These are phyloP conservation scores for Cyberlindnera samutprakarnensis DNA, from an alignment of 805 yeast genomes.

Conservation along the genomic window DNA sequence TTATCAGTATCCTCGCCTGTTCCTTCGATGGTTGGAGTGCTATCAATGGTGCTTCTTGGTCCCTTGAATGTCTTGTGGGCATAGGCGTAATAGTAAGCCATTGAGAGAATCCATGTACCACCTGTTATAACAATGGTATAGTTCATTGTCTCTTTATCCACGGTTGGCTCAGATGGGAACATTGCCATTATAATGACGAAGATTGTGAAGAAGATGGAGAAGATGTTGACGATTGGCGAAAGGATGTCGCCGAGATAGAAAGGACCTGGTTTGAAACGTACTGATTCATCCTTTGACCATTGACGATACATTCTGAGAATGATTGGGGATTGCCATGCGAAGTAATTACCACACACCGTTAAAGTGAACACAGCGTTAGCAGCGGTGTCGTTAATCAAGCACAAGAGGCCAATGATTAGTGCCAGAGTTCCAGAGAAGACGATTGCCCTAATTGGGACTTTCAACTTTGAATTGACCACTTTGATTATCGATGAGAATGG, in stretches of 20 bases:
- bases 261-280: slow-evolving; percentile 50
- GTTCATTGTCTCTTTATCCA: slow-evolving; percentile 42
- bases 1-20: neutral
- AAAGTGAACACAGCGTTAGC: slow-evolving; percentile 61
- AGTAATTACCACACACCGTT: slow-evolving; percentile 52
- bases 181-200: slow-evolving; percentile 47
- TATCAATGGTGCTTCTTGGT: slow-evolving; percentile 30
- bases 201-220: slow-evolving; percentile 39
- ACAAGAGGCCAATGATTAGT: slow-evolving; percentile 47
- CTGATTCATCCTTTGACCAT: slow-evolving; percentile 27
- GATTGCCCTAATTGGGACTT: slow-evolving; percentile 59
- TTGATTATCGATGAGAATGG: slow-evolving; percentile 50
- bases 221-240: slow-evolving; percentile 35
- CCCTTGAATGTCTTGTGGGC: slow-evolving; percentile 53
- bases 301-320: slow-evolving; percentile 36
- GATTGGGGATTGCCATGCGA: slow-evolving; percentile 59
- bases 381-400: slow-evolving; percentile 52
- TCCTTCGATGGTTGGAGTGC: neutral
- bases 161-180: slow-evolving; percentile 50
- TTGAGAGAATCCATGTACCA: slow-evolving; percentile 50
- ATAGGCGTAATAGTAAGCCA: slow-evolving; percentile 41
- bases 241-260: slow-evolving; percentile 47
- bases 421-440: slow-evolving; percentile 41
- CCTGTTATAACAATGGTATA: slow-evolving; percentile 60
- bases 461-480: slow-evolving; percentile 42